Percentiles rank a stretch among this genome's conserved stretches.
These are phyloP conservation scores for Solanum sejunctum DNA, from an alignment of 257 asterid genomes.

Conservation along the genomic window DNA sequence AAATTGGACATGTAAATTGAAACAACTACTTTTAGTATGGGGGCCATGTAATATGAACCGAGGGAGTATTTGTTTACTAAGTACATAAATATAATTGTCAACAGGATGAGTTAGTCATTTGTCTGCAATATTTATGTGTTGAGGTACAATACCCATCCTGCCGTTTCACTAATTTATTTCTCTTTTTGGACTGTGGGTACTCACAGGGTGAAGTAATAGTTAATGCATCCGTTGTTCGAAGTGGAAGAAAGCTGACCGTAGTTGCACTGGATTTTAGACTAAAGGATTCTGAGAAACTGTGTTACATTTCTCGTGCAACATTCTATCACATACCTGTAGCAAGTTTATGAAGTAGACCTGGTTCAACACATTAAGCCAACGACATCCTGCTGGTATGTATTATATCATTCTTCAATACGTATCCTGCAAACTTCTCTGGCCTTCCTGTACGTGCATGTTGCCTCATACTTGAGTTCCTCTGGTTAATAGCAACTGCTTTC, in stretches of 20 bases:
- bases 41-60: not conserved
- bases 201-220: conserved; percentile 48
- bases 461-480: not conserved
- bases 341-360: conserved; percentile 30
- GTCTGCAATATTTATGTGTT: not conserved
- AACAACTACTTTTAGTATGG: not conserved
- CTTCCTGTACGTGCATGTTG: not conserved
- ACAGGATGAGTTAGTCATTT: not conserved
- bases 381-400: not conserved
- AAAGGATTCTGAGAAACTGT: conserved; percentile 42
- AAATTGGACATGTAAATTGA: not conserved
- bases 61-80: not conserved
- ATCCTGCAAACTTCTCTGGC: not conserved
- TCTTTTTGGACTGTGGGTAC: not conserved
- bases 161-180: not conserved
- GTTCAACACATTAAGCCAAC: not conserved
- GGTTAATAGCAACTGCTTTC: not conserved
- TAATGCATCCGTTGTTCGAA: conserved; percentile 56
- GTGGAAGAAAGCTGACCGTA: conserved; percentile 72
- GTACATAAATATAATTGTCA: not conserved
- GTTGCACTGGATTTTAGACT: conserved; percentile 50
- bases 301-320: conserved; percentile 53
- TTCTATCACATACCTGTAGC: conserved; percentile 58
- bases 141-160: not conserved
- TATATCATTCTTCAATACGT: not conserved